These are phyloP conservation scores for Caryopteris hybrid DNA, from an alignment of 305 asterid species.

Conservation along the genomic window DNA sequence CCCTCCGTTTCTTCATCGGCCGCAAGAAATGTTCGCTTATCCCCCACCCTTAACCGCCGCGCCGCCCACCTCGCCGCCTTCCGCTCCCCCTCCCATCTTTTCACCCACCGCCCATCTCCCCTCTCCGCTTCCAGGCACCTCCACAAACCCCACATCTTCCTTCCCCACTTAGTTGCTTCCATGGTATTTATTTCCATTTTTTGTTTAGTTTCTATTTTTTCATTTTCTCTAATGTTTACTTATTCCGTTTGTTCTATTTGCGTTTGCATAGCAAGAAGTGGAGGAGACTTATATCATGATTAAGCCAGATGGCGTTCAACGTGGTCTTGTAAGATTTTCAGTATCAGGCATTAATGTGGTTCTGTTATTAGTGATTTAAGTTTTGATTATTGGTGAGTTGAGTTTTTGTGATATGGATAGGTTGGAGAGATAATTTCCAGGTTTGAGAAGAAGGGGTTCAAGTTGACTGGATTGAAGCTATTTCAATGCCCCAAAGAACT, in stretches of 20 bases:
- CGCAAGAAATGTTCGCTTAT: slow-evolving; percentile 27
- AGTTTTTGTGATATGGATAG: slow-evolving; percentile 24
- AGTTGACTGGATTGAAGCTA: slow-evolving; percentile 76
- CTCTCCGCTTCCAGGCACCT: slow-evolving; percentile 27
- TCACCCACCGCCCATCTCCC: slow-evolving; percentile 26
- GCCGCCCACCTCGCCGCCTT: slow-evolving; percentile 50
- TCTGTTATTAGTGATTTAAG: neutral
- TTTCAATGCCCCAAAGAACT: slow-evolving; percentile 70
- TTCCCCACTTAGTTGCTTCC: slow-evolving; percentile 77
- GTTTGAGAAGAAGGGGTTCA: slow-evolving; percentile 91
- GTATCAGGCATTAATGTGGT: neutral
- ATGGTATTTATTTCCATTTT: slow-evolving; percentile 32
- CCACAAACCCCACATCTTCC: slow-evolving; percentile 52
- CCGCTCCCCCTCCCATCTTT: slow-evolving; percentile 42
- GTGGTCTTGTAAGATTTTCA: slow-evolving; percentile 63
- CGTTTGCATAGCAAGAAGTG: slow-evolving; percentile 45
- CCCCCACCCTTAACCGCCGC: slow-evolving; percentile 28
- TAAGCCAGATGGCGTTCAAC: slow-evolving; percentile 95
- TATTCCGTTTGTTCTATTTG: neutral
- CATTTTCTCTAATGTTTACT: neutral
- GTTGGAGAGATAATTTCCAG: slow-evolving; percentile 84
- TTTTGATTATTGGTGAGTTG: neutral
- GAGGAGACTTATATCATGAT: slow-evolving; percentile 86
- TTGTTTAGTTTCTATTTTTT: neutral
- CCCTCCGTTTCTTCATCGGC: slow-evolving; percentile 35